Evolutionary conservation across 2,329 filamentous ascomycete genomes (phyloP).

Genomic region (Alternaria panax): DNA sequence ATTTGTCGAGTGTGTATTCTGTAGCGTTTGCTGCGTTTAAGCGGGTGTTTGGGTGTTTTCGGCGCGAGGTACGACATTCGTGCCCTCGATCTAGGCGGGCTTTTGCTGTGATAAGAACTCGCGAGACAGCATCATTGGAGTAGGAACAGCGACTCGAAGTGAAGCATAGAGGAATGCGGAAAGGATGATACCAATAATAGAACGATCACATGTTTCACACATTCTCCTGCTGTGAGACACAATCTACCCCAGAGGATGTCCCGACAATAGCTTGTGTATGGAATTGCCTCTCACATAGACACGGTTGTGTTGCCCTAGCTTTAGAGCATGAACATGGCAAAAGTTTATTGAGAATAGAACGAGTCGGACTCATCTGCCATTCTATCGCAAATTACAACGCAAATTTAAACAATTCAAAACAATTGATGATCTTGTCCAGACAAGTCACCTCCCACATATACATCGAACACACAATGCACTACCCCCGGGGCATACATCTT

Average conservation of each 20-base stretch:
- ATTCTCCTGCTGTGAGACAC: not conserved
- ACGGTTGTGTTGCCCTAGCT: not conserved
- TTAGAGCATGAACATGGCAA: not conserved
- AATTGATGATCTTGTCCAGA: not conserved
- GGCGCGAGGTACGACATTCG: not conserved
- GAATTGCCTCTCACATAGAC: not conserved
- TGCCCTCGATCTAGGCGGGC: not conserved
- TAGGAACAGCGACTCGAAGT: not conserved
- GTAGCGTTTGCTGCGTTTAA: slow-evolving; percentile 19
- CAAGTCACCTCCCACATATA: slow-evolving; percentile 35
- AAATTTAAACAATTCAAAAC: too few relatives aligned
- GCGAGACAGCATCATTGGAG: not conserved
- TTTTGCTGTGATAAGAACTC: not conserved
- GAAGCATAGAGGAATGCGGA: not conserved
- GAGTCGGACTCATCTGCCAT: not conserved
- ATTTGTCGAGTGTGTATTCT: not conserved
- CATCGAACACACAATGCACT: slow-evolving; percentile 68
- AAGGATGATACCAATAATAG: not conserved
- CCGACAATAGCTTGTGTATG: not conserved
- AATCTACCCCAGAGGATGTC: not conserved
- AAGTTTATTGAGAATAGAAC: not conserved
- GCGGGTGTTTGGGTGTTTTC: slow-evolving; percentile 10
- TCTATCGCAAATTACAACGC: not conserved
- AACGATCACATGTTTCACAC: not conserved
- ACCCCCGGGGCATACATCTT: slow-evolving; percentile 70